Evolutionary conservation across 2,329 filamentous ascomycete genomes (phyloP).

Genomic region (Nemania diffusa): DNA sequence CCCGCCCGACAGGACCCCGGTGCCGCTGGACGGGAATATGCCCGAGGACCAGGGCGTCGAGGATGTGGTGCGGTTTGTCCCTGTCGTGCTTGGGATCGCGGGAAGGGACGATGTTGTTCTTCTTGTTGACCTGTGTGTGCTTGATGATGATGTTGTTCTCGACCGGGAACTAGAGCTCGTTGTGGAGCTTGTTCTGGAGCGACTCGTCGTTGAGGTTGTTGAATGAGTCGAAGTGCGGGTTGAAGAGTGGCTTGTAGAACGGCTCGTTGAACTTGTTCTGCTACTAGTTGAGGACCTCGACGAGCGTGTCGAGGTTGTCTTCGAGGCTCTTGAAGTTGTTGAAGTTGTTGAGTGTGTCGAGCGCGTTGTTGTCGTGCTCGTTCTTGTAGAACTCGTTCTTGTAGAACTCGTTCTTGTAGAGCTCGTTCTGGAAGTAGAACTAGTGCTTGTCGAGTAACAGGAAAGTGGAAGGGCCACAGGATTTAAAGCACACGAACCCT

Average conservation of each 20-base stretch:
- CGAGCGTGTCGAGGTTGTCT: neutral
- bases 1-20: conserved; percentile 4
- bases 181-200: neutral
- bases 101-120: conserved; percentile 3
- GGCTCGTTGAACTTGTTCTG: conserved; percentile 8
- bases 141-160: conserved; percentile 9
- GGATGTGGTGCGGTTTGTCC: conserved; percentile 3
- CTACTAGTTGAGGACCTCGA: conserved; percentile 5
- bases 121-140: conserved; percentile 3
- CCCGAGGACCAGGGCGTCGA: conserved; percentile 18
- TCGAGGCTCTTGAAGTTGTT: conserved; percentile 8
- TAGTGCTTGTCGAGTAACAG: conserved; percentile 21
- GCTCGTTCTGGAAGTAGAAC: conserved; percentile 11
- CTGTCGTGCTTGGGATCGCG: conserved; percentile 4
- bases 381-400: neutral
- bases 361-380: conserved; percentile 6
- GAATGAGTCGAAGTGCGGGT: conserved; percentile 15
- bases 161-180: conserved; percentile 3
- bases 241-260: conserved; percentile 6
- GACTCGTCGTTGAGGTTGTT: conserved; percentile 6
- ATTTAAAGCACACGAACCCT: conserved; percentile 26
- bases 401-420: conserved; percentile 5
- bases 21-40: neutral
- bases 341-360: neutral
- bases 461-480: conserved; percentile 20